Base-by-base conservation (phyloP, 169 alveolate genomes). In the Neospora caninum region DNA sequence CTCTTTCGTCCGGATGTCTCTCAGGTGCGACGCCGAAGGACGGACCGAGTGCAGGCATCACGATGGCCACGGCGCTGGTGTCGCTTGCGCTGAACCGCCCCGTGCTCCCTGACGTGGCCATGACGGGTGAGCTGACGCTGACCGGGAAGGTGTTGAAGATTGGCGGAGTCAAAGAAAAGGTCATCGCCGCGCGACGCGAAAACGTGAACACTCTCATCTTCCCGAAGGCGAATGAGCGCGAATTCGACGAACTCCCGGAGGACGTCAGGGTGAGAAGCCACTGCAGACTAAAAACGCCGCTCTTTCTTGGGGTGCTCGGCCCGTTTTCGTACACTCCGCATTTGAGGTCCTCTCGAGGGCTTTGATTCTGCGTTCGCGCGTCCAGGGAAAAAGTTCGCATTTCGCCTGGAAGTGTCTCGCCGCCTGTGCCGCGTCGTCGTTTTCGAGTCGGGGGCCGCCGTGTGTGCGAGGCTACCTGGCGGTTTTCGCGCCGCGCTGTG, bases 61-160 rank as follows among this genome's bases (percentile, higher is more conserved):
- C 99, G 54, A 97, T 98, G 96, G 98, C 98, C 38, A 95, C 99
- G 0, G 98, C 99, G n/a, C 95, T 98, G 53, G 73, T 97, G n/a
- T 97, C 99, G 34, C 94, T 97, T 54, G 98, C 98, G 18, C 73
- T 97, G n/a, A 95, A 95, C 36, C 78, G 88, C 69, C 95, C 98
- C 67, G 94, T 97, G 36, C 93, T 92, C 92, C 97, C 96, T 69
- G 97, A 97, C 54, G 86, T 98, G 69, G 99, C 99, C 78, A 98
- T 98, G 99, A 98, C 99, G 18, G 99, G 99, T 29, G 99, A 98
- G 95, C 96, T 98, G n/a, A 98, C 99, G 42, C 94, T 98, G 91
- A 97, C 99, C 53, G 99, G 99, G 53, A 96, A 98, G 95, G 99
- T 98, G 34, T 93, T 98, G 94, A 96, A 97, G 29, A 96, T 98